Conservation (phyloP, 345 rosid genomes). For the Hibiscus trionum region DNA sequence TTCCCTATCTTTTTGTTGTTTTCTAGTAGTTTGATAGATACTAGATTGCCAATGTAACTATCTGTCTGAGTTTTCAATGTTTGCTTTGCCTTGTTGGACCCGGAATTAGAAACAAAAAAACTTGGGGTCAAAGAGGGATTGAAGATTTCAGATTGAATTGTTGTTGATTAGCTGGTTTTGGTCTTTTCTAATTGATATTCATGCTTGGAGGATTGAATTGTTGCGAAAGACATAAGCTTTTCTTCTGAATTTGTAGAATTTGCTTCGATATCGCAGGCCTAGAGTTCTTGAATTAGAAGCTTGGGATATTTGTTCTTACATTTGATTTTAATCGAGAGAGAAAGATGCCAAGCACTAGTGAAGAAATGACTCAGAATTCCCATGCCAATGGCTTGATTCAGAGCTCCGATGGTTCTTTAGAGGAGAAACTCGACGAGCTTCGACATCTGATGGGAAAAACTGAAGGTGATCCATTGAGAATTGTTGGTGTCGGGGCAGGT, state of each 20-base stretch:
- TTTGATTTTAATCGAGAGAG: background rate
- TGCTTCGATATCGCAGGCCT: background rate
- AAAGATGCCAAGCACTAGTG: constrained; percentile 43
- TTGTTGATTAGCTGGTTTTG: constrained; percentile 1
- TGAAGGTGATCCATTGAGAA: constrained; percentile 75
- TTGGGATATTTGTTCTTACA: background rate
- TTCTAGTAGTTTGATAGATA: background rate
- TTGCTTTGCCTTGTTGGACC: constrained; percentile 1
- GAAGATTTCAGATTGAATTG: background rate
- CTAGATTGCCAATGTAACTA: background rate
- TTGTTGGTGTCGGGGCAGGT: constrained; percentile 91
- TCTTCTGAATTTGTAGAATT: background rate
- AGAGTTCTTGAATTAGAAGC: constrained; percentile 8
- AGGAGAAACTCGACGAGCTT: constrained; percentile 76
- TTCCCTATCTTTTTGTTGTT: background rate
- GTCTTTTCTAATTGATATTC: background rate
- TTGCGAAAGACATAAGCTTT: background rate
- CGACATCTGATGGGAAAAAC: constrained; percentile 63
- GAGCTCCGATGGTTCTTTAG: constrained; percentile 38
- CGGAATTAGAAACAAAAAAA: background rate
- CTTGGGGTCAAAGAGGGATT: constrained; percentile 12
- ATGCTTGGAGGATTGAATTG: background rate
- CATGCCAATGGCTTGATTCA: constrained; percentile 46
- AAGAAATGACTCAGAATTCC: constrained; percentile 17
- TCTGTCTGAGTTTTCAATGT: background rate